Evolutionary conservation across 1,284 basidiomycete species (phyloP), one percentile per base, ranked within the genome.

Genomic region (Pulchroboletus neoregius): DNA sequence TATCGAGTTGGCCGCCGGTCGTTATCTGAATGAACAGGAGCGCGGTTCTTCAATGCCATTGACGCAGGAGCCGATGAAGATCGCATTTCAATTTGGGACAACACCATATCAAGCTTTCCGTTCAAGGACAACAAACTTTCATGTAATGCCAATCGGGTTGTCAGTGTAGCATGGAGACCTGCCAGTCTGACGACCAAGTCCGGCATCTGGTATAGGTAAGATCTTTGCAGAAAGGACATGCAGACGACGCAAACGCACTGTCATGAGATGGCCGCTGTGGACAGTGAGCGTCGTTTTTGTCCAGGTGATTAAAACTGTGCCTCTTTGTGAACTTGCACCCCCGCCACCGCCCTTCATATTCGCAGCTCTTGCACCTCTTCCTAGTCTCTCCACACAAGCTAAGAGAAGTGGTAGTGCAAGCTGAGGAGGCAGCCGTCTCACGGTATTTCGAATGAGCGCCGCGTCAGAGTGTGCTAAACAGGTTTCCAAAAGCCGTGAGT

Each of bases 181-280:
- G 93, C 83, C 6, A 99, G 76, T 35, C 91, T 84, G 28, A 82
- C 78, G 13, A 94, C 86, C 6, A 95, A 74, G 60, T 91, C 87
- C 11, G 91, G 92, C 64, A 94, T 84, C 88, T 92, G 48, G 7
- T 50, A 68, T 41, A 58, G 58, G 48, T 53, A 48, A 62, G 56
- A 45, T 55, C 54, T 46, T 44, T 11, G 33, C 47, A 51, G 15
- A 30, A 37, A 20, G 11, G 22, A 34, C 12, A 22, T 16, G 16
- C 12, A 28, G 32, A 48, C 13, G 23, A 35, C 43, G 42, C 39
- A 16, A 39, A 76, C 84, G 58, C 57, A 94, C 93, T 35, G 94
- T 94, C 86, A 99, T 91, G 45, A 99, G 78, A 69, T 98, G 89
- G 2, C 87, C 88, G 48, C 93, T 89, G 65, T 98, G 94, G 34